These are phyloP conservation scores for Hura crepitans DNA, from an alignment of 441 rosid species.

Conservation along the genomic window DNA sequence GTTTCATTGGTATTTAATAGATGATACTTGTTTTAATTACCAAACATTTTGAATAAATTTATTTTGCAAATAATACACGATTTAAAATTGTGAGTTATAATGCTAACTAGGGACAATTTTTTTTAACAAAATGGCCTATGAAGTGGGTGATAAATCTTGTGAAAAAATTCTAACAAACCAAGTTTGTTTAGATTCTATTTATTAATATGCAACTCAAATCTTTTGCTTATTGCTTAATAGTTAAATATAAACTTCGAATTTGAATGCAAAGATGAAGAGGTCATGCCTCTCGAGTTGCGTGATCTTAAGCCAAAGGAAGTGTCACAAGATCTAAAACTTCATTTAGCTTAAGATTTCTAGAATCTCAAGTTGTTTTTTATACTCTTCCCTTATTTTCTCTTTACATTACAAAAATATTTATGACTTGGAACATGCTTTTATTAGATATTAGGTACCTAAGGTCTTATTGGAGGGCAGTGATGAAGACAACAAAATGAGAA, in stretches of 20 bases:
- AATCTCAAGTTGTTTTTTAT: constrained; percentile 10
- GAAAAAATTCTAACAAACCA: constrained; percentile 45
- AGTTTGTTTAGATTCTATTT: constrained; percentile 32
- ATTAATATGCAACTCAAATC: background rate
- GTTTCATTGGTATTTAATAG: no score
- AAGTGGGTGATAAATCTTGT: constrained; percentile 48
- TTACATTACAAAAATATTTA: background rate
- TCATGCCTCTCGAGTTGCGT: constrained; percentile 10
- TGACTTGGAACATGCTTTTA: background rate
- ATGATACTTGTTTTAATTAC: background rate
- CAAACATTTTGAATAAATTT: background rate
- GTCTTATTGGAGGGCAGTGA: constrained; percentile 1
- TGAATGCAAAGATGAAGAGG: constrained; percentile 12
- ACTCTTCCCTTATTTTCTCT: background rate
- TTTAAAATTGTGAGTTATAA: constrained; percentile 11
- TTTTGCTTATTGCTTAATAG: background rate
- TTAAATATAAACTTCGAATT: background rate
- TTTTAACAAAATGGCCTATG: constrained; percentile 45
- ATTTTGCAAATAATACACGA: no score
- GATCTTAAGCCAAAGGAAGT: constrained; percentile 18
- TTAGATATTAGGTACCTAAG: constrained; percentile 20
- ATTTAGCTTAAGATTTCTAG: constrained; percentile 14
- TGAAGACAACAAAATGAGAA: background rate
- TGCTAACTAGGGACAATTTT: constrained; percentile 52
- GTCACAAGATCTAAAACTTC: constrained; percentile 10